Conservation (phyloP, 1,284 basidiomycete genomes). For the Jaminaea rosea region DNA sequence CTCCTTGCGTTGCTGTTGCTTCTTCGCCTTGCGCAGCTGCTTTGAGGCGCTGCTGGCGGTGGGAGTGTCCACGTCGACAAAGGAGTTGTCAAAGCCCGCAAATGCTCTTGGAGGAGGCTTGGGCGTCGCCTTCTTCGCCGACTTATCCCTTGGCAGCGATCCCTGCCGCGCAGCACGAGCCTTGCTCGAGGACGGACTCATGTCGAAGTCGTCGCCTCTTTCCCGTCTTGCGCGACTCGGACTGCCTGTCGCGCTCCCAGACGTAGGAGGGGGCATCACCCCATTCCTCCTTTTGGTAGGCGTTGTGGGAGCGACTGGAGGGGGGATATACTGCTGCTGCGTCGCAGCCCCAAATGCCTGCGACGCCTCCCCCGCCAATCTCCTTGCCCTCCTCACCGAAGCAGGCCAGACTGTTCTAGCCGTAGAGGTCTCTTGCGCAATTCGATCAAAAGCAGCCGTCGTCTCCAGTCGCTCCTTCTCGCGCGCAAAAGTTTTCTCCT, state of each 20-base stretch:
- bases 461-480: constrained; percentile 1
- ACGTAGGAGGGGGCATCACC: background rate
- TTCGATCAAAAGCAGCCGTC: background rate
- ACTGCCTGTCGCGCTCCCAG: background rate
- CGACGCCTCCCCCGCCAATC: background rate
- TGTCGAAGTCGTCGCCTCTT: too few species aligned
- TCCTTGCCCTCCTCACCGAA: background rate
- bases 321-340: background rate
- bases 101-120: too few species aligned
- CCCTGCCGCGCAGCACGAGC: too few species aligned
- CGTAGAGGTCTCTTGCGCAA: background rate
- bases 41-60: too few species aligned
- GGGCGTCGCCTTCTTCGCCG: too few species aligned
- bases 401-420: background rate
- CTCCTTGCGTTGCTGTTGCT: too few species aligned
- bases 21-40: too few species aligned
- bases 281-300: background rate
- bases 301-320: background rate
- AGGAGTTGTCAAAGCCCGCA: too few species aligned
- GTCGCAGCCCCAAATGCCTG: background rate
- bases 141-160: too few species aligned
- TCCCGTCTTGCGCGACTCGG: background rate
- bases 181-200: too few species aligned
- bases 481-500: background rate
- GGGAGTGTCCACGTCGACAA: too few species aligned